Base-by-base conservation (phyloP, 2,329 filamentous ascomycete genomes). In the Sporothrix euskadiensis region DNA sequence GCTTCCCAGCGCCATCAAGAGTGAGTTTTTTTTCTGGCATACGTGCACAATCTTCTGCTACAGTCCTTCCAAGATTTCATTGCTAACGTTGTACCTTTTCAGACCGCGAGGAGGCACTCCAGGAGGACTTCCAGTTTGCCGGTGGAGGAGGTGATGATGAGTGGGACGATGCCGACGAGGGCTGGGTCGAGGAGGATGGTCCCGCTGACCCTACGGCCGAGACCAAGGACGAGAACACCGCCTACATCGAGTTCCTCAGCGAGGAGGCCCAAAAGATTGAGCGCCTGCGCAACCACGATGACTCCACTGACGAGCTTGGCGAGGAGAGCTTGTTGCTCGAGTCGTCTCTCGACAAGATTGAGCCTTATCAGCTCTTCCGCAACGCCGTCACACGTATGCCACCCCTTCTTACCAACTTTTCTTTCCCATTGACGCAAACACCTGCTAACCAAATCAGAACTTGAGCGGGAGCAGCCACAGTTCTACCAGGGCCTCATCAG, bases 231-330 rank as follows among this genome's bases (percentile, higher is more conserved):
- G 95, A 98, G 83, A 96, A 93, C 81, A 92, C 92, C 32, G 94
- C 95, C 6, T 99, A 99, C 81, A 88, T 99, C 65, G 94, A 98
- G 77, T 99, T 99, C 85, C 84, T 99, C 39, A 97, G 95, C 78
- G 92, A 97, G 81, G 95, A 98, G 85, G 94, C 94, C 14, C 91
- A 94, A 78, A 97, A 96, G 81, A 95, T 96, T 81, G 90, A 91
- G 76, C 88, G 90, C 22, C 87, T 91, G 39, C 86, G 88, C 44
- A 81, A 82, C 22, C 87, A 88, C 19, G 89, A 91, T 35, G 88
- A 91, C 68, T 93, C 93, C 1, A 92, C 94, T 35, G 94, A 97
- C 73, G 94, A 97, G 72, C 90, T 98, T 63, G 89, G 97, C 22
- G 95, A 98, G 81, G 96, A 98, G 79, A 95, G 94, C 81, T 92